Percentiles rank a stretch among this genome's conserved stretches.
Conservation (phyloP, 192 early-diverging fungal genomes). For the Coemansia sp. region DNA sequence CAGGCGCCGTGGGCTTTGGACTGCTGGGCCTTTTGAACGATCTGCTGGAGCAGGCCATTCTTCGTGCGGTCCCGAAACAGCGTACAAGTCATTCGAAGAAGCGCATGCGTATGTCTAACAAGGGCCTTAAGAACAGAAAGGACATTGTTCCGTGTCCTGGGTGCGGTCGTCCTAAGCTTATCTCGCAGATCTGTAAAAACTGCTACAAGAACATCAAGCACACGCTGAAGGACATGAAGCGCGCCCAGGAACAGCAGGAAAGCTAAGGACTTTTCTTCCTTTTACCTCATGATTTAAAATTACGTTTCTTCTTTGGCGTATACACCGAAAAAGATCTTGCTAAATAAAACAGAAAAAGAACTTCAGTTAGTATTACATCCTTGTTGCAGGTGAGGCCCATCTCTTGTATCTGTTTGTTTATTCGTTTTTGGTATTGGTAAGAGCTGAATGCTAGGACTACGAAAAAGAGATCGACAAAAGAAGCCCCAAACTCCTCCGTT, state of each 20-base stretch:
- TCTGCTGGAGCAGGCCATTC: constrained; percentile 59
- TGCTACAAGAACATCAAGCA: constrained; percentile 71
- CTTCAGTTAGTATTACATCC: too few relatives aligned
- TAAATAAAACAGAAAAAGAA: too few relatives aligned
- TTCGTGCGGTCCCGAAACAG: constrained; percentile 90
- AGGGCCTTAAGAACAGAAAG: constrained; percentile 69
- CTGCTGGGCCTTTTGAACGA: constrained; percentile 46
- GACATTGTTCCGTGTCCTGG: constrained; percentile 74
- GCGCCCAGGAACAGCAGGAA: too few relatives aligned
- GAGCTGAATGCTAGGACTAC: background rate
- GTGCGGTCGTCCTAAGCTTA: constrained; percentile 72
- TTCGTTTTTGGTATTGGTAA: background rate
- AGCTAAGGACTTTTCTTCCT: background rate
- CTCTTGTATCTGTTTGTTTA: background rate
- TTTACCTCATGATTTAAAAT: too few relatives aligned
- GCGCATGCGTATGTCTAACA: constrained; percentile 79
- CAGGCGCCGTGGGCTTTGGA: constrained; percentile 22
- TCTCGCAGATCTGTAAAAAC: constrained; percentile 76
- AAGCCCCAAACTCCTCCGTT: too few relatives aligned
- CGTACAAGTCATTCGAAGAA: constrained; percentile 91
- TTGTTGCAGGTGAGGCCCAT: too few relatives aligned
- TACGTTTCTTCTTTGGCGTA: too few relatives aligned
- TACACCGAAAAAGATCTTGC: too few relatives aligned
- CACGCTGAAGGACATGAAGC: constrained; percentile 38
- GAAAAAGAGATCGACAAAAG: too few relatives aligned